phyloP scores from a whole-genome alignment of 2,329 filamentous ascomycete genomes.

The Phialophora verrucosa region DNA sequence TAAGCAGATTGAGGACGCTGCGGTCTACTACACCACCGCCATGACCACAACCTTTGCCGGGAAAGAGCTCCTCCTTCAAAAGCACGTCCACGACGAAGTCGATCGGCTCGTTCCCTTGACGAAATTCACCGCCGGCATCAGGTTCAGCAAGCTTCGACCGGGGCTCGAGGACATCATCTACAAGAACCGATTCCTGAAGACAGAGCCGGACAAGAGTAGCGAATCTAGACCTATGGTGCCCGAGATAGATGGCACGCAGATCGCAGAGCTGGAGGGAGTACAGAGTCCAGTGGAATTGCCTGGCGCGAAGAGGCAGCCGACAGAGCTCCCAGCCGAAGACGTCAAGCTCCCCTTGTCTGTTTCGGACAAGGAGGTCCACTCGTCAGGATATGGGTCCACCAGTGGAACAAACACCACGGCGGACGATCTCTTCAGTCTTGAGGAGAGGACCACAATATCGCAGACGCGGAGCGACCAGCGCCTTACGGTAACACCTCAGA shows the following conservation, averaged over 20 bases:
- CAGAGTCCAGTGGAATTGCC: constrained; percentile 25
- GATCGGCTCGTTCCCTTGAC: constrained; percentile 34
- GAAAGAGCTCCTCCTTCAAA: constrained; percentile 36
- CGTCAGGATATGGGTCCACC: constrained; percentile 9
- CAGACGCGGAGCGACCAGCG: constrained; percentile 13
- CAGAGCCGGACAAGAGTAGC: constrained; percentile 22
- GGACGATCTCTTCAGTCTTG: constrained; percentile 24
- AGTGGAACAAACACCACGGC: constrained; percentile 18
- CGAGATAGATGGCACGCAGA: constrained; percentile 20
- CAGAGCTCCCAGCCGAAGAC: constrained; percentile 31
- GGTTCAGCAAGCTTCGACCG: constrained; percentile 31
- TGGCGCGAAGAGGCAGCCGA: constrained; percentile 8
- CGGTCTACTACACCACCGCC: constrained; percentile 37
- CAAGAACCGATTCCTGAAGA: constrained; percentile 37
- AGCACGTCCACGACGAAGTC: constrained; percentile 37
- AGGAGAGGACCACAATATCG: constrained; percentile 18
- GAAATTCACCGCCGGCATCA: constrained; percentile 30
- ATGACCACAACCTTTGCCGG: constrained; percentile 36
- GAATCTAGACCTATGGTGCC: constrained; percentile 1
- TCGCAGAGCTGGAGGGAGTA: constrained; percentile 28
- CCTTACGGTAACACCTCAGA: background rate
- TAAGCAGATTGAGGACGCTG: constrained; percentile 40
- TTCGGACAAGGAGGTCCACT: background rate
- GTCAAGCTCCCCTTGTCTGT: background rate
- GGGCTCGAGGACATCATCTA: constrained; percentile 38